These are phyloP conservation scores for Trichothecium sympodiale DNA, from an alignment of 2,329 filamentous ascomycete species.

Conservation along the genomic window DNA sequence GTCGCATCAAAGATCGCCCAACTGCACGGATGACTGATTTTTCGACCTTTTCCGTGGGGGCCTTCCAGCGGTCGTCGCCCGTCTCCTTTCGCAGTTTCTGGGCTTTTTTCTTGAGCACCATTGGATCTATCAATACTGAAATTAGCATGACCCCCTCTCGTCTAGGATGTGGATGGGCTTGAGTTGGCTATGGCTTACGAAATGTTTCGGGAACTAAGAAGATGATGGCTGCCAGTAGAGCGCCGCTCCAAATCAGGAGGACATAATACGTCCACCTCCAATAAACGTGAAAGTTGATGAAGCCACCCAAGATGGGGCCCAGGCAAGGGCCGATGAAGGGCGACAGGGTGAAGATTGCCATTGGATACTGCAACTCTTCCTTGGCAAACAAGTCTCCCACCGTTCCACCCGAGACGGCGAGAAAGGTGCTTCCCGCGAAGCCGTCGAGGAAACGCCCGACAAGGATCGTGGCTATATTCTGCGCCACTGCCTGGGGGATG, in stretches of 20 bases:
- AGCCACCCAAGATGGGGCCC: constrained; percentile 58
- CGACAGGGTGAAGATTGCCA: constrained; percentile 66
- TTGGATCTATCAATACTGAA: constrained; percentile 33
- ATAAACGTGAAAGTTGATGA: constrained; percentile 63
- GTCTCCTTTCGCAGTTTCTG: constrained; percentile 58
- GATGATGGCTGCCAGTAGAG: constrained; percentile 51
- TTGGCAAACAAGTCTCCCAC: constrained; percentile 69
- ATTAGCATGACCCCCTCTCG: constrained; percentile 4
- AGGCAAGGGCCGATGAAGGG: constrained; percentile 53
- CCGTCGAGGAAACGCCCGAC: constrained; percentile 69
- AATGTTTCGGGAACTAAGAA: constrained; percentile 82
- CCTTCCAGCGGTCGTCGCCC: constrained; percentile 64
- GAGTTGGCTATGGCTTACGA: constrained; percentile 29
- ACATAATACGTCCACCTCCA: constrained; percentile 85
- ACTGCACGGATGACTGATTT: constrained; percentile 56
- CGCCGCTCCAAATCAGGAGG: constrained; percentile 69
- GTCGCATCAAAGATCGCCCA: constrained; percentile 48
- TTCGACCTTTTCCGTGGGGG: constrained; percentile 63
- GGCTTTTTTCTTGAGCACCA: constrained; percentile 65
- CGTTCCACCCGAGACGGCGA: constrained; percentile 72
- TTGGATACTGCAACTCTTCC: constrained; percentile 62
- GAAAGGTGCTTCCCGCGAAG: constrained; percentile 55
- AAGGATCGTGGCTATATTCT: constrained; percentile 71
- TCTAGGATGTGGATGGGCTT: background rate
- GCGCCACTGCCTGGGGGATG: constrained; percentile 70